These are phyloP conservation scores for Hyaloscypha bicolor DNA, from an alignment of 495 filamentous ascomycete species.

Conservation along the genomic window DNA sequence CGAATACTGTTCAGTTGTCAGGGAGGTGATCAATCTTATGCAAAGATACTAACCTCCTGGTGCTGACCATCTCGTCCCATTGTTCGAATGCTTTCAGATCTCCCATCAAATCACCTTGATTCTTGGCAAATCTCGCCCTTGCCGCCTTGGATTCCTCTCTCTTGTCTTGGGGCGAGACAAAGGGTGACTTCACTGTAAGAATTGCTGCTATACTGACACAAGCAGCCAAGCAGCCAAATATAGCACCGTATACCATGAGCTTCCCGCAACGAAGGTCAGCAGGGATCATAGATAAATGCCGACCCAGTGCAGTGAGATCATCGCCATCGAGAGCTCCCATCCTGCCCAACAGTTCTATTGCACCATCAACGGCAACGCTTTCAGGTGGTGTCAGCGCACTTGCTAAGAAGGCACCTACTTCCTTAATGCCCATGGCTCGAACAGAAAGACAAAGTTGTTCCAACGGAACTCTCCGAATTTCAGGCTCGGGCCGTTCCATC, in stretches of 20 bases:
- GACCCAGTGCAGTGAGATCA: constrained; percentile 84
- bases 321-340: constrained; percentile 89
- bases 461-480: constrained; percentile 88
- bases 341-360: constrained; percentile 71
- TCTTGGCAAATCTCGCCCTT: constrained; percentile 67
- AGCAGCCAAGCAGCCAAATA: constrained; percentile 87
- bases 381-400: constrained; percentile 88
- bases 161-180: constrained; percentile 77
- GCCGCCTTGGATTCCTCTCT: constrained; percentile 82
- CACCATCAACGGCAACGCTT: constrained; percentile 79
- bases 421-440: constrained; percentile 86
- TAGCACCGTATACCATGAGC: constrained; percentile 92
- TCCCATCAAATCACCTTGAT: constrained; percentile 84
- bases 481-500: constrained; percentile 87
- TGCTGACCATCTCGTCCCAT: constrained; percentile 67
- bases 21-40: not conserved
- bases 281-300: constrained; percentile 91
- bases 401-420: constrained; percentile 78
- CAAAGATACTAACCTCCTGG: constrained; percentile 31
- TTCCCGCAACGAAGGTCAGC: constrained; percentile 93
- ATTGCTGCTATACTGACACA: constrained; percentile 90
- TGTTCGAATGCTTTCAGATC: constrained; percentile 82
- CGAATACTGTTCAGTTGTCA: constrained; percentile 41
- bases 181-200: constrained; percentile 81
- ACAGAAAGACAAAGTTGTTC: constrained; percentile 95